Base-by-base conservation (phyloP, 2,329 filamentous ascomycete species). In the Fusarium begoniae region DNA sequence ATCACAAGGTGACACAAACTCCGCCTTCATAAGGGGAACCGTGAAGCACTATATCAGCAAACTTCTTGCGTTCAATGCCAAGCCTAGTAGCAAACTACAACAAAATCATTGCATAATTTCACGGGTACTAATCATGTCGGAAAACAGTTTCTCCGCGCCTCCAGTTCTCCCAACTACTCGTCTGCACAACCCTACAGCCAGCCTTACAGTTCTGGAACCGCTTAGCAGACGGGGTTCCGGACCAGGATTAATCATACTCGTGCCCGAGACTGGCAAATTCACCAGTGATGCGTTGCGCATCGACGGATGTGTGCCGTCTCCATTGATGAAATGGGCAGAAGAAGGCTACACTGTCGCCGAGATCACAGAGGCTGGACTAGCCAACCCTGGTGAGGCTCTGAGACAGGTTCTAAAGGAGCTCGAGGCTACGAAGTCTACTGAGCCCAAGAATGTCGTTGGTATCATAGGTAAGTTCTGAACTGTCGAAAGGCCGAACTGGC, bases 321-420 rank as follows among this genome's bases (percentile, higher is more conserved):
- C 89, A 1, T 75, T 89, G 40, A 79, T 88, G 72, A 94, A 93
- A 81, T 93, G 92, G 91, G 91, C 91, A 0, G 92, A 94, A 78
- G 92, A 93, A 80, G 90, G 91, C 5, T 93, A 89, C 71, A 84
- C 88, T 0, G 90, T 93, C 3, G 89, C 84, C 0, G 61, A 72
- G 8, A 37, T 71, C 22, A 51, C 3, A 26, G 73, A 14, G 61
- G 71, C 30, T 61, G 73, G 37, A 57, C 58, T 30, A 13, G 38
- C 54, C 22, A 32, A 45, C 13, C 40, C 54, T 17, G 7, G 20
- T 32, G 9, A 6, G 12, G 54, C 54, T n/a, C 2, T 57, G 17
- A 45, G 22, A 26, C 54, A 22, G 2, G 53, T 68, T n/a, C 53
- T 80, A 2, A 48, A 50, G n/a, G 61, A 76, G 17, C 54, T 57